Percentiles rank a stretch among this genome's conserved stretches.
These are phyloP conservation scores for Pochonia chlamydosporia DNA, from an alignment of 2,329 filamentous ascomycete species.

Conservation along the genomic window DNA sequence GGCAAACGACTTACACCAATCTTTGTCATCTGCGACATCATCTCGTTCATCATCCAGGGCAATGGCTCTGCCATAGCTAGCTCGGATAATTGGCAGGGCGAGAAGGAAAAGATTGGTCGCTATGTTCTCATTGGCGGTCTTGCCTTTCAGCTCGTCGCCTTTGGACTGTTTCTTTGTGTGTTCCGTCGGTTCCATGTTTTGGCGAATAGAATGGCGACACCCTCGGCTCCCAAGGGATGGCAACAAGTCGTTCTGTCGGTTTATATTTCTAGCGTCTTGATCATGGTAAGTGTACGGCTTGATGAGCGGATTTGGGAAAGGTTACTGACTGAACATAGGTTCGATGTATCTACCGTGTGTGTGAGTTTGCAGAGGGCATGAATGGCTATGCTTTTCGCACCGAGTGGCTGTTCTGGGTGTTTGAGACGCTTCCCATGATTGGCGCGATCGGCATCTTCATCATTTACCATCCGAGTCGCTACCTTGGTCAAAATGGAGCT, in stretches of 20 bases:
- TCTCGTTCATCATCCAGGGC: constrained; percentile 39
- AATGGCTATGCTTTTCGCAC: constrained; percentile 42
- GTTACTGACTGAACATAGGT: constrained; percentile 22
- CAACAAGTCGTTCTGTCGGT: constrained; percentile 33
- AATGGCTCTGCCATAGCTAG: constrained; percentile 38
- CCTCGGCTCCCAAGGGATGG: constrained; percentile 28
- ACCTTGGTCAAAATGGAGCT: constrained; percentile 21
- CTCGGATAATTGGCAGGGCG: constrained; percentile 35
- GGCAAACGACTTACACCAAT: constrained; percentile 35
- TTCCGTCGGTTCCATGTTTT: constrained; percentile 31
- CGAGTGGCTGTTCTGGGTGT: constrained; percentile 48
- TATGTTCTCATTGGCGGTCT: constrained; percentile 37
- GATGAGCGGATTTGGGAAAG: background rate
- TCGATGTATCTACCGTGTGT: constrained; percentile 46
- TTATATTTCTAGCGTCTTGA: constrained; percentile 36
- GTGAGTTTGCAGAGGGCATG: constrained; percentile 47
- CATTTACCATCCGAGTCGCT: constrained; percentile 40
- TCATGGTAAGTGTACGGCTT: constrained; percentile 31
- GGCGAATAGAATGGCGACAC: constrained; percentile 15
- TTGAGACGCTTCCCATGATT: constrained; percentile 43
- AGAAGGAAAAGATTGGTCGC: constrained; percentile 29
- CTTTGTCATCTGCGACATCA: constrained; percentile 39
- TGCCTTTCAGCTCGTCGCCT: constrained; percentile 33
- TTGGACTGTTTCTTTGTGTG: constrained; percentile 33
- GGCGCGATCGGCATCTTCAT: constrained; percentile 42